Percentiles rank a stretch among this genome's conserved stretches.
Evolutionary conservation across 1,139 yeast genomes (phyloP).

Genomic region (Geotrichum candidum): DNA sequence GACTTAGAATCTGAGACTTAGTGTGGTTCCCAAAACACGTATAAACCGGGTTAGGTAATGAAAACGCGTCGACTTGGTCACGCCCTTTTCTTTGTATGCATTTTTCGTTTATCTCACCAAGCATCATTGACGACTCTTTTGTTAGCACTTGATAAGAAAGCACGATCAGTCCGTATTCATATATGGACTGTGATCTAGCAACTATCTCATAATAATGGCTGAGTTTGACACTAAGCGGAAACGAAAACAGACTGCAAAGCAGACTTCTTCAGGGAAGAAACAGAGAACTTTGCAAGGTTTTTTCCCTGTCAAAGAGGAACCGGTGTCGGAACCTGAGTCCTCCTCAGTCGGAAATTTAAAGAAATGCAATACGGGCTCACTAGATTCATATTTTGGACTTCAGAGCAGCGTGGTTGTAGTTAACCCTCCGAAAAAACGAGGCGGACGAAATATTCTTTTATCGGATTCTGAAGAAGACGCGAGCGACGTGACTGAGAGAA

Average conservation of each 20-base stretch:
- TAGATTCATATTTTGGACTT: neutral
- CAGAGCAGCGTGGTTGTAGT: neutral
- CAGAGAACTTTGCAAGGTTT: neutral
- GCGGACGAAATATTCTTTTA: neutral
- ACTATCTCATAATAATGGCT: neutral
- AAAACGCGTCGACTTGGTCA: neutral
- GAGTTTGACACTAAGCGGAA: neutral
- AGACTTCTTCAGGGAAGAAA: neutral
- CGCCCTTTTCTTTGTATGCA: neutral
- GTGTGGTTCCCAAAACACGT: neutral
- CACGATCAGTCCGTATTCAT: neutral
- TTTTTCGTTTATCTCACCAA: neutral
- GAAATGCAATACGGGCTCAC: neutral
- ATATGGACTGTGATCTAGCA: neutral
- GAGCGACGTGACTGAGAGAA: neutral
- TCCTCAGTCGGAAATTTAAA: neutral
- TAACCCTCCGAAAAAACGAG: neutral
- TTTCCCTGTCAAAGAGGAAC: neutral
- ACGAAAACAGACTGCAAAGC: neutral
- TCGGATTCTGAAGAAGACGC: neutral
- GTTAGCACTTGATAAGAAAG: neutral
- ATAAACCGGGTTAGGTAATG: slow-evolving; percentile 1
- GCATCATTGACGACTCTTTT: neutral
- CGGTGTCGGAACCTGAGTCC: neutral
- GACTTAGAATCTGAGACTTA: neutral